These are phyloP conservation scores for Alectoria sarmentosa DNA, from an alignment of 495 filamentous ascomycete genomes.

Conservation along the genomic window DNA sequence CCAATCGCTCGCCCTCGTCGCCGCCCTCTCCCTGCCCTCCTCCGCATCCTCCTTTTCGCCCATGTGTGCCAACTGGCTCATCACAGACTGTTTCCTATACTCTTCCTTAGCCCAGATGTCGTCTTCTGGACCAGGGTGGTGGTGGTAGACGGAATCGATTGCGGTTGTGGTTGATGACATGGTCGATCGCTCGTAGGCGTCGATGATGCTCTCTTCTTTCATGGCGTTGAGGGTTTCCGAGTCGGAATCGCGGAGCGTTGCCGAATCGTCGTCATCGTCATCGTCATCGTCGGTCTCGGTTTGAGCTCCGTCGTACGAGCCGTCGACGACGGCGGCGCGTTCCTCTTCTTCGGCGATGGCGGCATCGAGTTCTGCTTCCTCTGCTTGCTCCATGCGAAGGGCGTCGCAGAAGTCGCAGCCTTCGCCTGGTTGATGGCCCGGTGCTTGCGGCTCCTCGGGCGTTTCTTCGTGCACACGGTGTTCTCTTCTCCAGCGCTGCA, in stretches of 20 bases:
- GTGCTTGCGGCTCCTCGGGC: background rate
- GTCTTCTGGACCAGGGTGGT: background rate
- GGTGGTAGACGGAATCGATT: background rate
- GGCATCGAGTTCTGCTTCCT: background rate
- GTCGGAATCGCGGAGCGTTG: background rate
- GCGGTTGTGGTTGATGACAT: background rate
- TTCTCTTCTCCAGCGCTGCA: background rate
- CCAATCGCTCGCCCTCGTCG: slow-evolving; percentile 1
- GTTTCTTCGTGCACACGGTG: background rate
- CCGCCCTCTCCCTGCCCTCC: background rate
- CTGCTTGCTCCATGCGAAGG: background rate
- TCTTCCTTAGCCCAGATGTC: background rate
- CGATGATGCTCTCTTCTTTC: background rate
- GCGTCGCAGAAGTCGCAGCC: slow-evolving; percentile 4
- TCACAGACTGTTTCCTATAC: no score
- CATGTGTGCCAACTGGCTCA: background rate
- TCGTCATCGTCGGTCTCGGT: background rate
- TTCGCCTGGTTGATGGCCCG: background rate
- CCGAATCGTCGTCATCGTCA: background rate
- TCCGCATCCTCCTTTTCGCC: background rate
- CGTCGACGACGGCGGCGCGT: background rate
- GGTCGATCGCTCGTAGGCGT: background rate
- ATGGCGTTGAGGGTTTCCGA: background rate
- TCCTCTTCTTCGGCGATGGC: background rate
- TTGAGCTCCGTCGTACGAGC: background rate